phyloP scores from a whole-genome alignment of 1,139 yeast species.

The Candida sanyaensis region DNA sequence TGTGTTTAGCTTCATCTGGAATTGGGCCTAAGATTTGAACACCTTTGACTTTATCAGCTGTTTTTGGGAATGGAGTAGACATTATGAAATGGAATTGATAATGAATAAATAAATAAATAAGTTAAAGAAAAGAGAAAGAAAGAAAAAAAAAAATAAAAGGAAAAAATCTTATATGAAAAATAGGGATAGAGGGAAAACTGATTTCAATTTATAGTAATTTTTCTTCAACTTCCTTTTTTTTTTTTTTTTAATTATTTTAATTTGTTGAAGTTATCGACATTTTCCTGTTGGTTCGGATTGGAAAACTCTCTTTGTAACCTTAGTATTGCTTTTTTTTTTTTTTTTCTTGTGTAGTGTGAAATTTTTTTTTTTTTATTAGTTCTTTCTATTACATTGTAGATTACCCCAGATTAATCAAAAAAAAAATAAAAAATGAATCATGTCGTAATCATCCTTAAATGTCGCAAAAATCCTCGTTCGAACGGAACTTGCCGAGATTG shows the following conservation, averaged over 20 bases:
- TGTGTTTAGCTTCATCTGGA: slow-evolving; percentile 59
- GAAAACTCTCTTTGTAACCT: not conserved
- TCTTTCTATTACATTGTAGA: no score
- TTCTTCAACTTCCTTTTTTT: not conserved
- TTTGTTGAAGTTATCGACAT: not conserved
- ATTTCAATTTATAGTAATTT: slow-evolving; percentile 4
- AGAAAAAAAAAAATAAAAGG: slow-evolving; percentile 1
- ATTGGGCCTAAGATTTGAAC: slow-evolving; percentile 68
- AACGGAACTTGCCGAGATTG: slow-evolving; percentile 1
- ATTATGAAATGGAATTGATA: slow-evolving; percentile 17
- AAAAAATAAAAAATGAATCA: slow-evolving; percentile 1
- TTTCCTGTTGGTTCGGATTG: not conserved
- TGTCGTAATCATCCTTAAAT: slow-evolving; percentile 2
- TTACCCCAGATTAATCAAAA: slow-evolving; percentile 4
- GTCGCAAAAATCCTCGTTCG: not conserved
- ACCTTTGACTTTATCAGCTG: slow-evolving; percentile 56
- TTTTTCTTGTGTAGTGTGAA: slow-evolving; percentile 1
- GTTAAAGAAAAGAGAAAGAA: not conserved
- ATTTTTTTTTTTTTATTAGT: not conserved
- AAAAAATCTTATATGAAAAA: not conserved
- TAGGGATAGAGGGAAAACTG: slow-evolving; percentile 3
- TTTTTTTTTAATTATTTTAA: not conserved
- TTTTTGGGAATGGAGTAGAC: slow-evolving; percentile 56
- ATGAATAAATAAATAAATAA: slow-evolving; percentile 3
- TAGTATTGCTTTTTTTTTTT: not conserved